A percentile compares a stretch with the other conserved stretches of the same genome.
Evolutionary conservation across 371 early-diverging fungal species (phyloP).

Genomic region (Paraphysoderma sedebokerense): DNA sequence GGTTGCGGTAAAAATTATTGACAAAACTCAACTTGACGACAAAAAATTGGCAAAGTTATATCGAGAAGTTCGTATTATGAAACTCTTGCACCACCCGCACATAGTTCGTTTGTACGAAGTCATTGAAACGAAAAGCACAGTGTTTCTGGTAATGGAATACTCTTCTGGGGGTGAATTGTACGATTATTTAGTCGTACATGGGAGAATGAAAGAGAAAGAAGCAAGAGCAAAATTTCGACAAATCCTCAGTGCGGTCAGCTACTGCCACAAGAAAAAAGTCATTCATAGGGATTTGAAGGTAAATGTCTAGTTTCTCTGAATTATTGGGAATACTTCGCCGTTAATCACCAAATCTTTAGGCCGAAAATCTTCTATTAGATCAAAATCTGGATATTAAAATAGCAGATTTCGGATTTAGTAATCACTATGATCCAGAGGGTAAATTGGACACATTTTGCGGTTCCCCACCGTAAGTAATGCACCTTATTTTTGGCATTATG

Average conservation of each 20-base stretch:
- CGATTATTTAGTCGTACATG: conserved; percentile 42
- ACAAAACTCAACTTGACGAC: conserved; percentile 61
- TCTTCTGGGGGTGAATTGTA: conserved; percentile 45
- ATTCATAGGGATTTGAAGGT: conserved; percentile 58
- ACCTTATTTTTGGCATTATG: not conserved
- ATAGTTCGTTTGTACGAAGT: conserved; percentile 81
- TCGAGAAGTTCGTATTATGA: conserved; percentile 78
- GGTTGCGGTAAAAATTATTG: conserved; percentile 54
- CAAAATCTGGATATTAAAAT: conserved; percentile 38
- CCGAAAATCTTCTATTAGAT: conserved; percentile 42
- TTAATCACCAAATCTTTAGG: no score
- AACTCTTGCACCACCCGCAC: conserved; percentile 62
- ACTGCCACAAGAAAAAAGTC: conserved; percentile 47
- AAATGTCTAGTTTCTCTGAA: conserved; percentile 5
- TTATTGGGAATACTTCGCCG: conserved; percentile 12
- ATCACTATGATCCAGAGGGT: conserved; percentile 40
- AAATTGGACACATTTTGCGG: conserved; percentile 55
- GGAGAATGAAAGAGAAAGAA: conserved; percentile 41
- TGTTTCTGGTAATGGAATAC: conserved; percentile 55
- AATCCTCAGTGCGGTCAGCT: conserved; percentile 44
- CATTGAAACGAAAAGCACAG: conserved; percentile 63
- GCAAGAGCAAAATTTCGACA: conserved; percentile 50
- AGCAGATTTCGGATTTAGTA: conserved; percentile 56
- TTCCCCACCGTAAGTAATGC: conserved; percentile 26
- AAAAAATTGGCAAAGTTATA: conserved; percentile 58